Base-by-base conservation (phyloP, 164 flowering plant species). In the Malania oleifera region DNA sequence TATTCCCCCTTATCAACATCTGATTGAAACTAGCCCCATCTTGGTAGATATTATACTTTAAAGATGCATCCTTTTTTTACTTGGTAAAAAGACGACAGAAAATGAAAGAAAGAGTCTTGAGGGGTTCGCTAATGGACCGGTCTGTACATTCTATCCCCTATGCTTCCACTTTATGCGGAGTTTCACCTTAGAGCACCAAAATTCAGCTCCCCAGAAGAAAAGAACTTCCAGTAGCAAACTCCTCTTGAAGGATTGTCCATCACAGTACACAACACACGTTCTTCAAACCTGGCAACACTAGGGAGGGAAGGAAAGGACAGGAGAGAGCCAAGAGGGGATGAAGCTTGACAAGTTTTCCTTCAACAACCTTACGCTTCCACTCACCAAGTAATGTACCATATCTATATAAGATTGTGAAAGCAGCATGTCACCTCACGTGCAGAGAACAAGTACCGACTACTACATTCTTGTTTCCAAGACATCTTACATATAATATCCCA, bases 241-340 rank as follows among this genome's bases (percentile, higher is more conserved):
- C 69, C 77, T 70, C 57, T 45, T 13, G 9, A n/a, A 50, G 17
- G 3, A 41, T 64, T 60, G n/a, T 63, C 45, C 41, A 63, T 24
- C 67, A 56, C 56, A 56, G 34, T 70, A 69, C 76, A 71, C 56
- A 51, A 60, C 66, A 23, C 34, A 37, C 53, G 53, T 34, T 22
- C 40, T 11, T 23, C 49, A 31, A 61, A 56, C 6, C 23, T 0
- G 18, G 22, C 34, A 13, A 18, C 34, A 37, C 28, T 18, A n/a
- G 37, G 22, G 13, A 39, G 28, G 3, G 40, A 40, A 20, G 23
- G 20, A 23, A 7, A 22, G 7, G 43, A 19, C 12, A 19, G 26
- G 19, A 56, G 2, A 46, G 26, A 20, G 44, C 10, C 10, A 34
- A 4, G 5, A 40, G 5, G 1, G n/a, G 13, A 14, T 0, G n/a